phyloP scores from a whole-genome alignment of 2,329 filamentous ascomycete species.

The Fusarium euwallaceae region DNA sequence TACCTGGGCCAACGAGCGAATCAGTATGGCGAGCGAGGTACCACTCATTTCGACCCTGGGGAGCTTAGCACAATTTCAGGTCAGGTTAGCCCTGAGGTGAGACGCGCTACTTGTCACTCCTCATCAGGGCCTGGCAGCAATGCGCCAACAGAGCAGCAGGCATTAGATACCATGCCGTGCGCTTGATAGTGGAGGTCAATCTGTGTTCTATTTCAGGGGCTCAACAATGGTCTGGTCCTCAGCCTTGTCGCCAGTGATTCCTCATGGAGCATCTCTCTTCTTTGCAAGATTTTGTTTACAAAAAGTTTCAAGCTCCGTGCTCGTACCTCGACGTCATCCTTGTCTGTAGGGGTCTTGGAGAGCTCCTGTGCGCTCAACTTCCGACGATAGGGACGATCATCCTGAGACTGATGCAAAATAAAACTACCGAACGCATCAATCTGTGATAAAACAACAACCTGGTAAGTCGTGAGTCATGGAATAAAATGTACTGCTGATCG shows the following conservation, averaged over 20 bases:
- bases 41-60: conserved; percentile 10
- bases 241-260: conserved; percentile 25
- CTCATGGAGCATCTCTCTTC: neutral
- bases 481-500: neutral
- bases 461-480: conserved; percentile 3
- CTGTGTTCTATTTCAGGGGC: conserved; percentile 26
- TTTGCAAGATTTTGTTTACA: neutral
- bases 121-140: conserved; percentile 9
- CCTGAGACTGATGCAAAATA: neutral
- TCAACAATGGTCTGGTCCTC: conserved; percentile 10
- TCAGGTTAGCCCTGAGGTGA: conserved; percentile 33
- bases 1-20: conserved; percentile 10
- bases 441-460: neutral
- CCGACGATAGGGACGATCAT: neutral
- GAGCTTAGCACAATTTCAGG: conserved; percentile 32
- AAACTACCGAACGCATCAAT: neutral
- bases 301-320: conserved; percentile 5
- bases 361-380: conserved; percentile 3
- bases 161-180: conserved; percentile 11
- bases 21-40: conserved; percentile 20
- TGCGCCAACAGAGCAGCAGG: conserved; percentile 19
- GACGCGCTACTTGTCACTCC: conserved; percentile 37
- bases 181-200: conserved; percentile 13
- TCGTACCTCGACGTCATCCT: conserved; percentile 24
- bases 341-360: neutral